Conservation (phyloP, 495 filamentous ascomycete species). For the Trichocladium antarcticum region DNA sequence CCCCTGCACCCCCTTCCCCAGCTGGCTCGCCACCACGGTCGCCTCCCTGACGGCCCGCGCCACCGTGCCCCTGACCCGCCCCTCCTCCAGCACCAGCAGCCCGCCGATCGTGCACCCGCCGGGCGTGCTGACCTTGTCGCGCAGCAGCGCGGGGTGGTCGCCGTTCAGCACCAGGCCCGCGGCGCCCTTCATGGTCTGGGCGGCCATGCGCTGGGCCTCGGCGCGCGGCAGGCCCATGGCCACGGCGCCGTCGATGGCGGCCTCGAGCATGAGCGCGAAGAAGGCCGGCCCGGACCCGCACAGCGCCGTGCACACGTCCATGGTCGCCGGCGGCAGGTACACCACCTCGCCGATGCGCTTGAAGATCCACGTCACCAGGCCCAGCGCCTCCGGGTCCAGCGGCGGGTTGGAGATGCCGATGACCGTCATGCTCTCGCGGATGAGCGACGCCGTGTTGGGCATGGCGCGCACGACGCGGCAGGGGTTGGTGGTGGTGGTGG, state of each 20-base stretch:
- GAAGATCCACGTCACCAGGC: slow-evolving; percentile 70
- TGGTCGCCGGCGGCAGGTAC: slow-evolving; percentile 49
- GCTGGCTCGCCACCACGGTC: slow-evolving; percentile 60
- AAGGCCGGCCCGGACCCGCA: slow-evolving; percentile 74
- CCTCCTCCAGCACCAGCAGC: slow-evolving; percentile 65
- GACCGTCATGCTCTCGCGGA: slow-evolving; percentile 73
- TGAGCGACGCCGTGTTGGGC: slow-evolving; percentile 62
- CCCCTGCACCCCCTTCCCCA: slow-evolving; percentile 48
- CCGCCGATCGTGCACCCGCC: slow-evolving; percentile 75
- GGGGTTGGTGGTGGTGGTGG: slow-evolving; percentile 17
- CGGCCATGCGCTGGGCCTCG: slow-evolving; percentile 70
- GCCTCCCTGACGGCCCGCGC: slow-evolving; percentile 67
- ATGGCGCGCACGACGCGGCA: slow-evolving; percentile 63
- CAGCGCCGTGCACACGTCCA: slow-evolving; percentile 66
- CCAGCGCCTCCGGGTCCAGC: slow-evolving; percentile 37
- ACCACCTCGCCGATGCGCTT: slow-evolving; percentile 55
- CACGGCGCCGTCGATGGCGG: slow-evolving; percentile 65
- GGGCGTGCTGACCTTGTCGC: slow-evolving; percentile 69
- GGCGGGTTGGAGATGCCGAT: slow-evolving; percentile 52
- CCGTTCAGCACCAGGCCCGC: slow-evolving; percentile 58
- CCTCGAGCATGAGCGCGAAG: slow-evolving; percentile 66
- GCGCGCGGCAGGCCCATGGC: slow-evolving; percentile 69
- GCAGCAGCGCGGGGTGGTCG: slow-evolving; percentile 64
- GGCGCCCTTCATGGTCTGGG: slow-evolving; percentile 65
- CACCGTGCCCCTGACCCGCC: slow-evolving; percentile 55